Evolutionary conservation across 169 alveolate species (phyloP).

Genomic region (Fabrea salina): DNA sequence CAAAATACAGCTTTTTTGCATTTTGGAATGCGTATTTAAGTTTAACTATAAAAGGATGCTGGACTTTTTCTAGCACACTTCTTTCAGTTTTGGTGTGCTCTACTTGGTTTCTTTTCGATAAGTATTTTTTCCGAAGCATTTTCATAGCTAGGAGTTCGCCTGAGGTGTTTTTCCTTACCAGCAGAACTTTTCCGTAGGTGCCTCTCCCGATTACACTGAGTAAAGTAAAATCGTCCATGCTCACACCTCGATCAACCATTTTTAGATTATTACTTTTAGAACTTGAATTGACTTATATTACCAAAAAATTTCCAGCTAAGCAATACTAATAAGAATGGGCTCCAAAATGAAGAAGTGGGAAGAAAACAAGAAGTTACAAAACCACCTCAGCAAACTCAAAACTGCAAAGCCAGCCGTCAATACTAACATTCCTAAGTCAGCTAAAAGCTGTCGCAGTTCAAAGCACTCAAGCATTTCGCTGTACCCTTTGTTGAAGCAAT

Average conservation of each 20-base stretch:
- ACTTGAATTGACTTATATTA: no score
- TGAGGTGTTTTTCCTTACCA: conserved; percentile 73
- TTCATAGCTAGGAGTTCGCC: conserved; percentile 86
- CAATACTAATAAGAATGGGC: no score
- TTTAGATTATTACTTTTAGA: no score
- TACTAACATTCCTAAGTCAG: not conserved
- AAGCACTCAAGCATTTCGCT: not conserved
- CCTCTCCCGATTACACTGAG: conserved; percentile 78
- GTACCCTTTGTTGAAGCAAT: not conserved
- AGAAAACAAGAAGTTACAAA: conserved; percentile 15
- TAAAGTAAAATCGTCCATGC: conserved; percentile 48
- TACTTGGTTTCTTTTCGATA: conserved; percentile 74
- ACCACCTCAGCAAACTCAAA: conserved; percentile 4
- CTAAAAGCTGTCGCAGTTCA: not conserved
- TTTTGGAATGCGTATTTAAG: conserved; percentile 84
- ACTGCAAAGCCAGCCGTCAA: conserved; percentile 20
- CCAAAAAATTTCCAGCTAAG: no score
- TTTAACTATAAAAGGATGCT: conserved; percentile 87
- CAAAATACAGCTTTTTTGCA: conserved; percentile 77
- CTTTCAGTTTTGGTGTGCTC: conserved; percentile 84
- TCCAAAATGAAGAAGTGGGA: conserved; percentile 44
- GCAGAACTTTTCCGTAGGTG: conserved; percentile 72
- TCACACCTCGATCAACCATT: conserved; percentile 5
- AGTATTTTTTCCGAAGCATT: conserved; percentile 77
- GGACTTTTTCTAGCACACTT: conserved; percentile 66